Evolutionary conservation across 2,329 filamentous ascomycete species (phyloP).

Genomic region (Alternaria metachromatica): DNA sequence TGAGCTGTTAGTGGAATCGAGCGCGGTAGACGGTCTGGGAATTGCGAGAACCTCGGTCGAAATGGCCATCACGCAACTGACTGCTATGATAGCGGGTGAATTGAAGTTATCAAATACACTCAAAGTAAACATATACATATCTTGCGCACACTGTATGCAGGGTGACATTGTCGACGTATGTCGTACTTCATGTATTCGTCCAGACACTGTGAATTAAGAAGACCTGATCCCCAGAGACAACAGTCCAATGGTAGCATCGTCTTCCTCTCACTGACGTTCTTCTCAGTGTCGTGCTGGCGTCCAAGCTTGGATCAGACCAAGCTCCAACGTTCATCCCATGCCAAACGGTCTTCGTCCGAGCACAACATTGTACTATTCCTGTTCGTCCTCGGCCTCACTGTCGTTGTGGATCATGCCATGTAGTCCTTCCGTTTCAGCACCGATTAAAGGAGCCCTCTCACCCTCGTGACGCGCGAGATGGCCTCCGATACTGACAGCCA

Average conservation of each 20-base stretch:
- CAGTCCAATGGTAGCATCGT: background rate
- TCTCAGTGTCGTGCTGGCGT: background rate
- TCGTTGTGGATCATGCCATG: constrained; percentile 58
- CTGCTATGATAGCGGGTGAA: no score
- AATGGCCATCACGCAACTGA: no score
- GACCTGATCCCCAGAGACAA: background rate
- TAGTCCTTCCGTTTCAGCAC: constrained; percentile 58
- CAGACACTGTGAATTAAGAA: background rate
- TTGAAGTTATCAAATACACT: background rate
- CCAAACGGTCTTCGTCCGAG: background rate
- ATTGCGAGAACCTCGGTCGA: accelerated
- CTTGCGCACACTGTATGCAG: background rate
- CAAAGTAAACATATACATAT: background rate
- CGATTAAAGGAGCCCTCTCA: constrained; percentile 59
- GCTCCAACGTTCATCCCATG: background rate
- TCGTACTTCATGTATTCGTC: background rate
- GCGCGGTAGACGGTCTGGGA: background rate
- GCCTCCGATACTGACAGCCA: constrained; percentile 57
- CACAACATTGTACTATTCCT: background rate
- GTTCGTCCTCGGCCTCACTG: constrained; percentile 20
- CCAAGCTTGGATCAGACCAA: background rate
- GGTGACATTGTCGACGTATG: background rate
- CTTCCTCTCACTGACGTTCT: background rate
- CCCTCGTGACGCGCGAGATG: constrained; percentile 56
- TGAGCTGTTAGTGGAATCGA: background rate